These are phyloP conservation scores for Emmonsiellopsis sp. DNA, from an alignment of 2,329 filamentous ascomycete genomes.

Conservation along the genomic window DNA sequence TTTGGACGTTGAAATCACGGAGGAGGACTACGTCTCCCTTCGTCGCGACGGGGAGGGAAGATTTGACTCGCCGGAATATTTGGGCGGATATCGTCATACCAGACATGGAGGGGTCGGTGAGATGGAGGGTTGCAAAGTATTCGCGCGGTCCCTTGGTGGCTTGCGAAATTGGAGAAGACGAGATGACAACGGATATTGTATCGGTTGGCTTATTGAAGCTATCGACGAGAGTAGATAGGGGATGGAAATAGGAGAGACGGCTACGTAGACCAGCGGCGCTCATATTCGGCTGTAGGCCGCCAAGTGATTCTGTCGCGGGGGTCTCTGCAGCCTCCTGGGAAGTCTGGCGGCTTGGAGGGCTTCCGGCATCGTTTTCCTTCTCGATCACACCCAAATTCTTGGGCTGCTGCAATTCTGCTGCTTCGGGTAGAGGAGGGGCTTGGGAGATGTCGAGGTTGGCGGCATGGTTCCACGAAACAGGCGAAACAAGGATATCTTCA, in stretches of 20 bases:
- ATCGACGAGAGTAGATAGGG: conserved; percentile 34
- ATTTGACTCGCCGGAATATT: conserved; percentile 33
- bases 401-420: background rate
- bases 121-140: conserved; percentile 30
- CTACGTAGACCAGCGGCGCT: conserved; percentile 30
- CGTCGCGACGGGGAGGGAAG: conserved; percentile 27
- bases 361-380: background rate
- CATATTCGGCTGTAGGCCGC: conserved; percentile 15
- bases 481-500: background rate
- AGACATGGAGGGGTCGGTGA: conserved; percentile 37
- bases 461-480: too few species aligned
- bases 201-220: conserved; percentile 33
- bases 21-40: conserved; percentile 37
- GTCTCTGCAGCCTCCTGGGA: background rate
- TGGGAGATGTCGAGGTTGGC: background rate
- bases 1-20: conserved; percentile 38
- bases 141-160: conserved; percentile 32
- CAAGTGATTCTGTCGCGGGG: background rate
- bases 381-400: background rate
- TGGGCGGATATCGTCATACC: conserved; percentile 31
- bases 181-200: conserved; percentile 33
- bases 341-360: background rate
- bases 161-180: conserved; percentile 22
- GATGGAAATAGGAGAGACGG: conserved; percentile 34
- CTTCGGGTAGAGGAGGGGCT: background rate